Evolutionary conservation across 768 basidiomycete genomes (phyloP).

Genomic region (Leccinum olivaceopallidum): DNA sequence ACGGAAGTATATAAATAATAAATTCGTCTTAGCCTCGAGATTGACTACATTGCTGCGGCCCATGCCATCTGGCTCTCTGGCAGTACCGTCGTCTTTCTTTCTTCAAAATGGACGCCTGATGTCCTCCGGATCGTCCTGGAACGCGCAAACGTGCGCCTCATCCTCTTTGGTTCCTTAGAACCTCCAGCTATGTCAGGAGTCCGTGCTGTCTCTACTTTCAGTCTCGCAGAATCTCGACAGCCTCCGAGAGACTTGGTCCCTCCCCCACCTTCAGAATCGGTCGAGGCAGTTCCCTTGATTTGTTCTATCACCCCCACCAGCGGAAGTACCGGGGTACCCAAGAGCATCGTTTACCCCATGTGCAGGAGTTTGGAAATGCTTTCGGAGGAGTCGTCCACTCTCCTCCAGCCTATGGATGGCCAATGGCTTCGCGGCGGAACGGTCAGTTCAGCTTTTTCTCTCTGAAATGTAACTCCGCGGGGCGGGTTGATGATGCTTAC

Average conservation of each 20-base stretch:
- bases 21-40: conserved; percentile 25
- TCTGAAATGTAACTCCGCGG: neutral
- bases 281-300: conserved; percentile 25
- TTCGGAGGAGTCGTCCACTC: conserved; percentile 30
- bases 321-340: conserved; percentile 34
- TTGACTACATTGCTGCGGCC: conserved; percentile 31
- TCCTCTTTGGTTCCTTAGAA: conserved; percentile 21
- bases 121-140: conserved; percentile 27
- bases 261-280: conserved; percentile 22
- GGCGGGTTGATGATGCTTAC: conserved; percentile 1
- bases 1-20: neutral
- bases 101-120: conserved; percentile 31
- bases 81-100: conserved; percentile 29
- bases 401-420: conserved; percentile 29
- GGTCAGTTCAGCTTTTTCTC: conserved; percentile 12
- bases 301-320: conserved; percentile 31
- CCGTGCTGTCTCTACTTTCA: conserved; percentile 19
- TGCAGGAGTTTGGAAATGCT: conserved; percentile 24
- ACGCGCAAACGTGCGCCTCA: conserved; percentile 23
- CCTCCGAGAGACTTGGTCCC: conserved; percentile 11
- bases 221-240: conserved; percentile 11
- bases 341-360: conserved; percentile 36
- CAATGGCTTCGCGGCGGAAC: conserved; percentile 36
- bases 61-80: conserved; percentile 33
- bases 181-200: conserved; percentile 15